A percentile compares a stretch with the other conserved stretches of the same genome.
phyloP scores from a whole-genome alignment of 768 basidiomycete genomes.

The Chalciporus sphaerocephalus region DNA sequence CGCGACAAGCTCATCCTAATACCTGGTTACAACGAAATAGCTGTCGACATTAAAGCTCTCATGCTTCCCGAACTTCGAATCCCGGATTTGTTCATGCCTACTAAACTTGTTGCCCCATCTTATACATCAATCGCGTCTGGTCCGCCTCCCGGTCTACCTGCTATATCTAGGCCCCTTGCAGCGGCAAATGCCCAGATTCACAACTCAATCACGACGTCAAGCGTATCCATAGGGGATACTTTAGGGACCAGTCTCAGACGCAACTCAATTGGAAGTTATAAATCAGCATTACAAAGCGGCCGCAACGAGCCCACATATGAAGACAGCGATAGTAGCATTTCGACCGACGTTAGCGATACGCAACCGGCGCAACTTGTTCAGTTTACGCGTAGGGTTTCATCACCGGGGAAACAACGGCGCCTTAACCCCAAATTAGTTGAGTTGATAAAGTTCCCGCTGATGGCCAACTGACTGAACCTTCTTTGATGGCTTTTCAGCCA shows the following conservation, averaged over 20 bases:
- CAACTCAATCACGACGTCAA: conserved; percentile 10
- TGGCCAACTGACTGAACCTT: conserved; percentile 18
- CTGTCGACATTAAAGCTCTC: conserved; percentile 54
- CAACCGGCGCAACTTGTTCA: conserved; percentile 25
- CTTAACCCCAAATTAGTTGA: conserved; percentile 53
- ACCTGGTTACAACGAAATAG: conserved; percentile 58
- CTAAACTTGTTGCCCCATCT: conserved; percentile 42
- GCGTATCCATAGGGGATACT: conserved; percentile 11
- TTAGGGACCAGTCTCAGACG: conserved; percentile 13
- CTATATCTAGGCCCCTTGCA: conserved; percentile 9
- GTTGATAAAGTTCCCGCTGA: conserved; percentile 16
- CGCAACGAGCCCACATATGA: conserved; percentile 35
- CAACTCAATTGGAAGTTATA: conserved; percentile 37
- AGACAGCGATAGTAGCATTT: conserved; percentile 39
- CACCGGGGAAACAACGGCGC: conserved; percentile 36
- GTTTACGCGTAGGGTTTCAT: conserved; percentile 28
- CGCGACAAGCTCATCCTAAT: conserved; percentile 62
- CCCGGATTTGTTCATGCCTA: conserved; percentile 55
- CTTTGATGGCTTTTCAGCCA: conserved; percentile 34
- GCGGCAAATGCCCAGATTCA: conserved; percentile 5
- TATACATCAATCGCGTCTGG: conserved; percentile 24
- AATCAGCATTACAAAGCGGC: conserved; percentile 34
- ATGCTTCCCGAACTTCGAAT: conserved; percentile 50
- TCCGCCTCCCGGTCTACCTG: conserved; percentile 25
- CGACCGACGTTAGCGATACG: conserved; percentile 43